These are phyloP conservation scores for Coffea eugenioides DNA, from an alignment of 257 asterid genomes.

Conservation along the genomic window DNA sequence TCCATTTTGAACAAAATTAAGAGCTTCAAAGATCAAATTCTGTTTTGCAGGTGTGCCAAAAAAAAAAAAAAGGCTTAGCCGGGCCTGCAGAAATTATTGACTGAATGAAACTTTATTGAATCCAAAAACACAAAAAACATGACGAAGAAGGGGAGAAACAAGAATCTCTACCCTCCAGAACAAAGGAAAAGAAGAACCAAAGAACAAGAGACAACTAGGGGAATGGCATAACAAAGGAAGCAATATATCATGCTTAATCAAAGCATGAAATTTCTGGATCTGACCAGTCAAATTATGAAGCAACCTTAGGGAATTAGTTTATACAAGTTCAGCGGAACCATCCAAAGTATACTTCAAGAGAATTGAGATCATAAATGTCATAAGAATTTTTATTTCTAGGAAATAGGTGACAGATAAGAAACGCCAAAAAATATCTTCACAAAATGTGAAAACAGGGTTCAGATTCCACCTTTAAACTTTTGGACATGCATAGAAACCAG, in stretches of 20 bases:
- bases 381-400: no score
- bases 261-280: neutral
- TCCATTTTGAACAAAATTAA: neutral
- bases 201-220: neutral
- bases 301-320: neutral
- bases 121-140: no score
- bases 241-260: neutral
- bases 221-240: neutral
- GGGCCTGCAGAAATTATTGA: no score
- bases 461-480: neutral
- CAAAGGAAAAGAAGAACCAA: neutral
- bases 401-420: neutral
- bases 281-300: neutral
- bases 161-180: neutral
- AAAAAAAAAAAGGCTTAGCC: neutral
- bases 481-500: neutral
- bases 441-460: neutral
- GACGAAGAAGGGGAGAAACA: no score
- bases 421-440: neutral
- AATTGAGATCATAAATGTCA: neutral
- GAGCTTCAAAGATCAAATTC: neutral
- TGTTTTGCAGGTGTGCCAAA: neutral
- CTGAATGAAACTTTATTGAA: no score
- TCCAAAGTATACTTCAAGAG: neutral
- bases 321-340: neutral